Percentiles rank a stretch among this genome's conserved stretches.
phyloP scores from a whole-genome alignment of 495 filamentous ascomycete genomes.

The Tricharina praecox region DNA sequence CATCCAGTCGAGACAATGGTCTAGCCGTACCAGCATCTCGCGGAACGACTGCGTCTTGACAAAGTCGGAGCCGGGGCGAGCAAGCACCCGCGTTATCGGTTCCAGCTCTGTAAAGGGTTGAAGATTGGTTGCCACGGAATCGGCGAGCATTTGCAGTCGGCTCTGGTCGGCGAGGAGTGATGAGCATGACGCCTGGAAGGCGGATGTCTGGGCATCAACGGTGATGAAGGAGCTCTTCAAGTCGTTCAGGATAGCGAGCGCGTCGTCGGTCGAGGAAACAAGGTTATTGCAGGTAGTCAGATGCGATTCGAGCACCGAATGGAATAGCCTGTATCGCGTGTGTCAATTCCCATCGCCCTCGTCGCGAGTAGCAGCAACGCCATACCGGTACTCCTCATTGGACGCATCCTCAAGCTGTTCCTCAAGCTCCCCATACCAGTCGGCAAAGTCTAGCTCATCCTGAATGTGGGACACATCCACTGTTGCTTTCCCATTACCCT shows the following conservation, averaged over 20 bases:
- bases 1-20: slow-evolving; percentile 54
- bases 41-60: slow-evolving; percentile 64
- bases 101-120: slow-evolving; percentile 87
- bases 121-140: slow-evolving; percentile 67
- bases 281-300: slow-evolving; percentile 65
- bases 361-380: neutral
- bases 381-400: slow-evolving; percentile 72
- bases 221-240: slow-evolving; percentile 67
- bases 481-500: slow-evolving; percentile 4
- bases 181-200: slow-evolving; percentile 82
- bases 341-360: neutral
- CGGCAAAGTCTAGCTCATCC: slow-evolving; percentile 42
- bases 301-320: slow-evolving; percentile 42
- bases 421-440: slow-evolving; percentile 46
- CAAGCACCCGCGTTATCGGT: slow-evolving; percentile 71
- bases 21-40: slow-evolving; percentile 71
- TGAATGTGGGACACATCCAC: slow-evolving; percentile 15
- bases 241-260: slow-evolving; percentile 53
- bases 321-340: slow-evolving; percentile 20
- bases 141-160: slow-evolving; percentile 54
- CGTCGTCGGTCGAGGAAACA: slow-evolving; percentile 52
- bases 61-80: slow-evolving; percentile 80
- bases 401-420: slow-evolving; percentile 57
- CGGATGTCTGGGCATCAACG: slow-evolving; percentile 77
- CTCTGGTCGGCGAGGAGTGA: slow-evolving; percentile 63